Conservation (phyloP, 768 basidiomycete genomes). For the Termitomyces heimii region DNA sequence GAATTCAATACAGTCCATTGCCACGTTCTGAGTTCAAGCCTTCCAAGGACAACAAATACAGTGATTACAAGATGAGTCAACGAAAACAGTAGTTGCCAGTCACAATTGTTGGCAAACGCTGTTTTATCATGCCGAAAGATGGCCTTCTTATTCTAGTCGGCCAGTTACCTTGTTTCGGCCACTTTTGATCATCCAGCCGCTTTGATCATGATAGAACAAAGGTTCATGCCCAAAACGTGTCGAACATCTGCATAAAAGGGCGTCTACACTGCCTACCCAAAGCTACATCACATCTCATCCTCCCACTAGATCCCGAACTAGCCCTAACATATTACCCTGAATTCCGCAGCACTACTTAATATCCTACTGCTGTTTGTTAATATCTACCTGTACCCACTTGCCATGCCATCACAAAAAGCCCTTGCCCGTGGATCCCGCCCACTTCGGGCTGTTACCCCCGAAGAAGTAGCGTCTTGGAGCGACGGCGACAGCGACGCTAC, state of each 20-base stretch:
- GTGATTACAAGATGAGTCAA: background rate
- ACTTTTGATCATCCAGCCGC: conserved; percentile 12
- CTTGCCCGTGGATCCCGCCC: conserved; percentile 6
- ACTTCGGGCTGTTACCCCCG: conserved; percentile 26
- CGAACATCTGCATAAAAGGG: conserved; percentile 14
- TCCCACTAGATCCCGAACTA: background rate
- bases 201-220: conserved; percentile 17
- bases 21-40: no score
- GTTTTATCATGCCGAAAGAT: background rate
- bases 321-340: background rate
- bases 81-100: background rate
- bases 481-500: conserved; percentile 28
- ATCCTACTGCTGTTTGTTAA: background rate
- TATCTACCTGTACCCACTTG: background rate
- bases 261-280: background rate
- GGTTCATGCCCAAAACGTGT: conserved; percentile 15
- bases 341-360: conserved; percentile 4
- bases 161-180: conserved; percentile 10
- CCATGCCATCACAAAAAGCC: conserved; percentile 11
- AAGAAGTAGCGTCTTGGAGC: conserved; percentile 29
- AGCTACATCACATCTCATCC: conserved; percentile 2
- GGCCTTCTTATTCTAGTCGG: background rate
- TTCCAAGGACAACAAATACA: background rate
- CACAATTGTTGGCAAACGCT: background rate
- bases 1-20: no score